Evolutionary conservation across 257 asterid genomes (phyloP), one percentile per base, ranked within the genome.

Genomic region (Petunia axillaris): DNA sequence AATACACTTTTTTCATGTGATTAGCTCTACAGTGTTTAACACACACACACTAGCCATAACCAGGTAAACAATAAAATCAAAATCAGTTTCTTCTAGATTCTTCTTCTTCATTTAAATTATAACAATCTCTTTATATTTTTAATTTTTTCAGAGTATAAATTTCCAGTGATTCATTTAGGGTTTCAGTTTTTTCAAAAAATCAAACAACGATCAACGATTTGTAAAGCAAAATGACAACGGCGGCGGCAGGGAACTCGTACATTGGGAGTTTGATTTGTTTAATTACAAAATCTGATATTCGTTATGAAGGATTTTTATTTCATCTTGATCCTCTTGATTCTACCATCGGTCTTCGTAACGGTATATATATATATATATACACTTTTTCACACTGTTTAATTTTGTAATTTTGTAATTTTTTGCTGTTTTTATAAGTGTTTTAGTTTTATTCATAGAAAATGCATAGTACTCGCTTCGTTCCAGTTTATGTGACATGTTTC

Each of bases 231-330:
- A 68, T 57, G 73, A 64, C 59, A 48, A 54, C 62, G 60, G 76
- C 77, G 55, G 76, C 75, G 58, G 85, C 39, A 40, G 85, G 15
- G 4, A 78, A 82, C 1, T 67, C 88, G 8, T 79, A 57, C 80
- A 59, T 85, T 36, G 88, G 88, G 16, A 79, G 88, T 57, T 59
- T 79, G 8, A 70, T 85, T 13, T 50, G 78, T 57, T 80, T 85
- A 66, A 79, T 63, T 68, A 58, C 88, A 8, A 82, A 82, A 82
- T 76, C 82, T 14, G 88, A 76, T 9, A 82, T 82, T 48, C 86
- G 88, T 6, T 85, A 85, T 3, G 84, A 85, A 82, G 88, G 88
- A 16, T 65, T 75, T 46, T 4, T 82, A 25, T 80, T 59, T 46
- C 73, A 79, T 14, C 78, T 84, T 16, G 55, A 74, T 55, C 10